phyloP scores from a whole-genome alignment of 768 basidiomycete species.

The Kwoniella shandongensis region DNA sequence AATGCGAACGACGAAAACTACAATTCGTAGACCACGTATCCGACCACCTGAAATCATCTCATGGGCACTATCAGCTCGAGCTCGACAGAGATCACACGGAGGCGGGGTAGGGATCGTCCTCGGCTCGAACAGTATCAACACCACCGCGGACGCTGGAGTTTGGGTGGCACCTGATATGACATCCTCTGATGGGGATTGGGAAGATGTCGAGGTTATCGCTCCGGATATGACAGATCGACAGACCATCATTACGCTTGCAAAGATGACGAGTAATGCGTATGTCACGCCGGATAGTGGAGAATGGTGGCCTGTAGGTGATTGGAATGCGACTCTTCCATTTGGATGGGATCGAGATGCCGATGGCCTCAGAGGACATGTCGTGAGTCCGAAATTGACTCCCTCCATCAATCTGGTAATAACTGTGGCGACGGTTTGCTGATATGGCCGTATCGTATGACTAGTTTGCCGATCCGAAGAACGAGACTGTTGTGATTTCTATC shows the following conservation, averaged over 20 bases:
- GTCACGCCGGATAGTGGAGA: slow-evolving; percentile 59
- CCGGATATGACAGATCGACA: slow-evolving; percentile 73
- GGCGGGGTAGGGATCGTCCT: background rate
- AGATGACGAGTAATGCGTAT: slow-evolving; percentile 89
- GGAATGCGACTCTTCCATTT: slow-evolving; percentile 68
- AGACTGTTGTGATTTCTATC: slow-evolving; percentile 80
- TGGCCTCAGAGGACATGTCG: slow-evolving; percentile 87
- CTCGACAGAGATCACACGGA: background rate
- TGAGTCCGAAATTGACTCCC: slow-evolving; percentile 60
- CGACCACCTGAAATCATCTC: slow-evolving; percentile 40
- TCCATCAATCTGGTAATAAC: slow-evolving; percentile 11
- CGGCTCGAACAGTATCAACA: background rate
- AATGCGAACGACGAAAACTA: slow-evolving; percentile 36
- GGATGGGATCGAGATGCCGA: slow-evolving; percentile 91
- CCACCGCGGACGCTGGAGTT: background rate
- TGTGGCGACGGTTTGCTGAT: slow-evolving; percentile 1
- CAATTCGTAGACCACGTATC: slow-evolving; percentile 37
- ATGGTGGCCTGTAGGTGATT: slow-evolving; percentile 69
- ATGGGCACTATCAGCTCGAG: slow-evolving; percentile 32
- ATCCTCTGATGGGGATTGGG: slow-evolving; percentile 59
- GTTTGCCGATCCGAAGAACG: slow-evolving; percentile 59
- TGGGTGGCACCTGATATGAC: slow-evolving; percentile 44
- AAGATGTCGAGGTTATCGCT: slow-evolving; percentile 62
- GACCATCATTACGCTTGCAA: slow-evolving; percentile 73
- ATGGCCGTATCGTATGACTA: slow-evolving; percentile 13